A percentile compares a stretch with the other conserved stretches of the same genome.
Evolutionary conservation across 2,329 filamentous ascomycete genomes (phyloP).

Genomic region (Annulohypoxylon truncatum): DNA sequence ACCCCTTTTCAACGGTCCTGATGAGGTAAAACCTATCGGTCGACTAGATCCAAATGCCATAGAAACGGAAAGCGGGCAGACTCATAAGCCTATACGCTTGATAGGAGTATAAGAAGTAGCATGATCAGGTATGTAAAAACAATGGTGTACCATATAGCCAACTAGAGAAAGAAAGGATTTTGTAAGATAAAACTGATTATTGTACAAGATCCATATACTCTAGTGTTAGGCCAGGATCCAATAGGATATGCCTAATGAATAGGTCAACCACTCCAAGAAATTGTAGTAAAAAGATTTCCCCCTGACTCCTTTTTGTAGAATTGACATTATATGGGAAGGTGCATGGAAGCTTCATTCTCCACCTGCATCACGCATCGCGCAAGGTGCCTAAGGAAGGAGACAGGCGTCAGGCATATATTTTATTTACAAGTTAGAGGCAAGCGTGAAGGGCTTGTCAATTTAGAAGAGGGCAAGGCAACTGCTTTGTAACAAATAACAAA

Average conservation of each 20-base stretch:
- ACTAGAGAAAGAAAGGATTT: background rate
- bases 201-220: background rate
- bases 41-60: background rate
- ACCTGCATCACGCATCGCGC: slow-evolving; percentile 16
- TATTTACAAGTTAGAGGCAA: background rate
- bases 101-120: slow-evolving; percentile 3
- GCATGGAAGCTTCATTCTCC: slow-evolving; percentile 17
- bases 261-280: slow-evolving; percentile 9
- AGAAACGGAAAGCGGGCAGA: background rate
- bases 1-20: slow-evolving; percentile 47
- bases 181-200: background rate
- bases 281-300: background rate
- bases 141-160: slow-evolving; percentile 21
- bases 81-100: too few relatives aligned
- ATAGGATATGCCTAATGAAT: slow-evolving; percentile 2
- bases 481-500: background rate
- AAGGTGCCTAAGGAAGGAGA: background rate
- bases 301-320: background rate
- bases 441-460: background rate
- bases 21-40: slow-evolving; percentile 39
- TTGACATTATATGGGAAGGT: slow-evolving; percentile 1
- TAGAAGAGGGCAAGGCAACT: slow-evolving; percentile 6
- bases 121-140: slow-evolving; percentile 5
- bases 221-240: background rate
- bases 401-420: background rate